Base-by-base conservation (phyloP, 2,329 filamentous ascomycete genomes). In the Botryosphaeria dothidea region DNA sequence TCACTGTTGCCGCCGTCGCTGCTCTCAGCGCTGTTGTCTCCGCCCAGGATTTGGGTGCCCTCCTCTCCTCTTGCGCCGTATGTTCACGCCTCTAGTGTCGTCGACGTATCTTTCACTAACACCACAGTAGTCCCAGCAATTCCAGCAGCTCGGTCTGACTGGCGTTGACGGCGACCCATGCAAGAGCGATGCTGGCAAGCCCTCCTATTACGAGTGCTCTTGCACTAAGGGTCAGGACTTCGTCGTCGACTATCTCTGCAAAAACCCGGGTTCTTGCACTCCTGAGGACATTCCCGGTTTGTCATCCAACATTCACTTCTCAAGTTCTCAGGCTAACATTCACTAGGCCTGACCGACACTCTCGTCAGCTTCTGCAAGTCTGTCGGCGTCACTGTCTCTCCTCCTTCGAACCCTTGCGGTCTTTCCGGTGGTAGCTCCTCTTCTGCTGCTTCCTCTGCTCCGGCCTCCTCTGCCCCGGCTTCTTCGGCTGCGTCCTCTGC, bases 161-260 rank as follows among this genome's bases (percentile, higher is more conserved):
- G 62, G 62, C 17, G 62, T 64, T n/a, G 41, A 48, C 5, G 62
- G 62, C 6, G 62, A 64, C n/a, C 62, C 62, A 13, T 64, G 62
- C 29, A 64, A 56, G 62, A 36, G 49, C 49, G 38, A 56, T 3
- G 62, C 62, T 2, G 62, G 62, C 41, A 45, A 54, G 19, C 27
- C 62, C 8, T 54, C 62, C n/a, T 64, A 64, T 49, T 64, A 64
- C 38, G n/a, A 64, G 38, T 64, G 62, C 49, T 56, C 49, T 25
- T 64, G 62, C 27, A 64, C 49, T 19, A 25, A 17, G 7, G 62
- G 62, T 23, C 48, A 56, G 36, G 49, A 54, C 25, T 64, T 64
- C 38, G 48, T 57, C 36, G 11, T 54, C 25, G 7, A 46, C n/a
- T 64, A 64, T 19, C 49, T 64, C 17, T 64, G 62, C 49, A 46